Base-by-base conservation (phyloP, 78 protist species). In the Anaeramoeba ignava region DNA sequence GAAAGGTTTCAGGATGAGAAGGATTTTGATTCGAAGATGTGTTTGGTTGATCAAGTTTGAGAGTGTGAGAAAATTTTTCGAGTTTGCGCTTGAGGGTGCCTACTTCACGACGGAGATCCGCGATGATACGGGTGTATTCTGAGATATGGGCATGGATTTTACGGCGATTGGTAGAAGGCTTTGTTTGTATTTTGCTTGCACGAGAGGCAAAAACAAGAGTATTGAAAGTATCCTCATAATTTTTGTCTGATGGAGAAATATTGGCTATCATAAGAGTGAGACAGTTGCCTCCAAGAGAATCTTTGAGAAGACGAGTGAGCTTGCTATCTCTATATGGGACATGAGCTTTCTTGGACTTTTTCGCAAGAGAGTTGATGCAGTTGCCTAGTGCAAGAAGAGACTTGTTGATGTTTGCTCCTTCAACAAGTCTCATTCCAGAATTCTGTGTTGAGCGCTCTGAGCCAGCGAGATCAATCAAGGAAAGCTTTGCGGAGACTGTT, bases 251-350 rank as follows among this genome's bases (percentile, higher is more conserved):
- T 23, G 95, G 91, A 31, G 88, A 78, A 37, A 94, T 41, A 84
- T 89, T 91, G 37, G 93, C 89, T 41, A 92, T 92, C 94, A 92
- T 91, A 38, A 91, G 88, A 1, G 96, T 92, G 33, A 81, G 40
- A 82, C 92, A 82, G 86, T 89, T 94, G 40, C 94, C 95, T 0
- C 94, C 93, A 36, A 92, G 87, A 12, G 91, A 89, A 84, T 91
- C 94, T 83, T 96, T 96, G 40, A 97, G 86, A 80, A 98, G 83
- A 3, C 99, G 83, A 0, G 99, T 98, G 73, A 98, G 92, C 91
- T 97, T 97, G 27, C 93, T 86, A 88, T 97, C 93, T 27, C 99
- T 89, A 90, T 90, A 98, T 3, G 98, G 98, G 0, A 98, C 87
- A 54, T 36, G 40, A 3, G 38, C 79, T 73, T 80, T 88, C 12